phyloP scores from a whole-genome alignment of 331 rosid genomes.

The Quercus lobata region DNA sequence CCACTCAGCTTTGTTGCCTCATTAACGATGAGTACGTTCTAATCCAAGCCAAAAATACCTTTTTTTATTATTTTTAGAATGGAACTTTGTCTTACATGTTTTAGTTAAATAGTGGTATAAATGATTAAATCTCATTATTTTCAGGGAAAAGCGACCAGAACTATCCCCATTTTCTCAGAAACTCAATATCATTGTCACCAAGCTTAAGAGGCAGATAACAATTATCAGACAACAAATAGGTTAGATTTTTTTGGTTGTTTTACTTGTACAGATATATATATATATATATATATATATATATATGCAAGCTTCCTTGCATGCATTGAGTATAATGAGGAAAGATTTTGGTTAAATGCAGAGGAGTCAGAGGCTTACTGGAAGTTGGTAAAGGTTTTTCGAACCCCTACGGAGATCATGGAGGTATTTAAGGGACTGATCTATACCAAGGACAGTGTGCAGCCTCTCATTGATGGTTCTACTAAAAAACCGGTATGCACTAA shows the following conservation, averaged over 20 bases:
- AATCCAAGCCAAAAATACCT: too few species aligned
- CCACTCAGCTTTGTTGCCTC: background rate
- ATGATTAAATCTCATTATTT: background rate
- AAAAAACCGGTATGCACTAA: slow-evolving; percentile 6
- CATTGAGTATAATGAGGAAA: background rate
- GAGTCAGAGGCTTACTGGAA: slow-evolving; percentile 4
- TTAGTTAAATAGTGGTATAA: too few species aligned
- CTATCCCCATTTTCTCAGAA: slow-evolving; percentile 20
- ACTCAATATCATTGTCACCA: slow-evolving; percentile 18
- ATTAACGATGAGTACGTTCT: background rate
- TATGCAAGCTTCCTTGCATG: background rate
- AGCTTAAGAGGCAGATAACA: slow-evolving; percentile 16
- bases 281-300: too few species aligned
- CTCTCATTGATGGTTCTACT: slow-evolving; percentile 31
- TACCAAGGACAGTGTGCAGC: slow-evolving; percentile 20
- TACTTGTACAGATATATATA: background rate
- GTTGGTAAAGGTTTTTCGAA: slow-evolving; percentile 4
- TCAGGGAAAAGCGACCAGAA: slow-evolving; percentile 18
- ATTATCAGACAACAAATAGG: slow-evolving; percentile 18
- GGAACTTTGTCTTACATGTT: too few species aligned
- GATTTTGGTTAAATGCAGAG: background rate
- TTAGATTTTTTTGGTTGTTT: background rate
- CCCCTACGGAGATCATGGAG: slow-evolving; percentile 33
- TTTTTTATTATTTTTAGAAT: background rate
- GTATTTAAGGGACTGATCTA: slow-evolving; percentile 22